Percentiles rank a stretch among this genome's conserved stretches.
Evolutionary conservation across 1,139 yeast species (phyloP).

Genomic region (Taphrina communis): DNA sequence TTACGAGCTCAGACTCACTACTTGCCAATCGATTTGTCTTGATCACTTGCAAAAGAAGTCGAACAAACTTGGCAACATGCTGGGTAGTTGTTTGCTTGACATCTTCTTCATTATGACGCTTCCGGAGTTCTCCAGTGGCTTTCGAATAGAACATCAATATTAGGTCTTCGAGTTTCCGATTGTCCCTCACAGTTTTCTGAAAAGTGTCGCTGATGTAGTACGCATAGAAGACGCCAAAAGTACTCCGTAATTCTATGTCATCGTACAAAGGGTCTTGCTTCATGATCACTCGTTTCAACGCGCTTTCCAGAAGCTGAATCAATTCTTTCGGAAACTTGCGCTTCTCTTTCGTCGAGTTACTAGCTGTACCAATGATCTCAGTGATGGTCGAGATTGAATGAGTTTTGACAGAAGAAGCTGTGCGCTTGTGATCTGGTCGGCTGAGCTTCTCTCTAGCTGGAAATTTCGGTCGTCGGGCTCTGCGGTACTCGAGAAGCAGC

Average conservation of each 20-base stretch:
- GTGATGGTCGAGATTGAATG: constrained; percentile 19
- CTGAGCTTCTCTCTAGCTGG: background rate
- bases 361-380: constrained; percentile 24
- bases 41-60: constrained; percentile 58
- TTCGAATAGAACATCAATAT: constrained; percentile 69
- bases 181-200: constrained; percentile 53
- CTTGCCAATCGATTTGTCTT: constrained; percentile 48
- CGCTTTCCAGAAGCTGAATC: constrained; percentile 25
- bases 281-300: constrained; percentile 39
- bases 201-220: constrained; percentile 52
- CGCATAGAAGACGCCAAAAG: constrained; percentile 41
- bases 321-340: constrained; percentile 41
- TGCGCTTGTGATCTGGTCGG: background rate
- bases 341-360: constrained; percentile 20
- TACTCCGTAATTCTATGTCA: constrained; percentile 36
- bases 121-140: constrained; percentile 67
- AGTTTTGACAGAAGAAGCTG: background rate
- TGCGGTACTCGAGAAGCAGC: background rate
- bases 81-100: constrained; percentile 59
- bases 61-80: constrained; percentile 66
- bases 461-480: constrained; percentile 4
- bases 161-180: constrained; percentile 65
- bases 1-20: constrained; percentile 23
- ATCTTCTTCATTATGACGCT: constrained; percentile 56
- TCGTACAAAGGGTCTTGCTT: constrained; percentile 40